These are phyloP conservation scores for Trypanosoma conorhini DNA, from an alignment of 208 protist genomes.

Conservation along the genomic window DNA sequence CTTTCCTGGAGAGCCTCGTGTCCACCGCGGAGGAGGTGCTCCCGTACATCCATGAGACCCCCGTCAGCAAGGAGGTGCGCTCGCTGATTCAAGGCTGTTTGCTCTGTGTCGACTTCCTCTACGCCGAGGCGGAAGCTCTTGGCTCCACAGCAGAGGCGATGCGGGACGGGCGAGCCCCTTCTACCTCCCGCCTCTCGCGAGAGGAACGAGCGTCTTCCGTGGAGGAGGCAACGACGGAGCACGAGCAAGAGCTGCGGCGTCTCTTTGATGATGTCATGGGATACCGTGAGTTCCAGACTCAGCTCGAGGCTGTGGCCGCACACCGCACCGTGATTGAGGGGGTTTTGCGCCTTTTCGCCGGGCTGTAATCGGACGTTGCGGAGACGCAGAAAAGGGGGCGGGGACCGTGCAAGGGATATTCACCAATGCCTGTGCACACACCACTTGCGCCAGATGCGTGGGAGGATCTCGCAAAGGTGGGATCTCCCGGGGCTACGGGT, in stretches of 20 bases:
- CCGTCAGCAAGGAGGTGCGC: constrained; percentile 57
- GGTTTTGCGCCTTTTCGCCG: constrained; percentile 20
- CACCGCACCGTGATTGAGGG: constrained; percentile 17
- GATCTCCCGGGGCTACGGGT: too few species aligned
- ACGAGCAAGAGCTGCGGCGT: constrained; percentile 13
- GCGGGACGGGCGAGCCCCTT: background rate
- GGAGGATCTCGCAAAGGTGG: too few species aligned
- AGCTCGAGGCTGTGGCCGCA: constrained; percentile 18
- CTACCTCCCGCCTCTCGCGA: background rate
- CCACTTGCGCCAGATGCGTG: too few species aligned
- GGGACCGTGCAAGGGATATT: too few species aligned
- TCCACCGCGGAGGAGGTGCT: constrained; percentile 75
- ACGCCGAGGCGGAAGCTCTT: constrained; percentile 42
- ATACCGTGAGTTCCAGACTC: constrained; percentile 17
- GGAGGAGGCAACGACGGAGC: background rate
- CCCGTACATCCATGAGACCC: constrained; percentile 49
- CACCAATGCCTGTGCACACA: too few species aligned
- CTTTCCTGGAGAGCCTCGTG: constrained; percentile 76
- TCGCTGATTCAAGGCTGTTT: constrained; percentile 73
- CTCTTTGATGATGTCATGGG: constrained; percentile 28
- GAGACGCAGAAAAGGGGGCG: too few species aligned
- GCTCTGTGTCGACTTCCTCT: constrained; percentile 76
- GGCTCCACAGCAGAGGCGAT: background rate
- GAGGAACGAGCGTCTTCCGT: background rate
- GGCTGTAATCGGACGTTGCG: background rate